phyloP scores from a whole-genome alignment of 768 basidiomycete species.

The Kwoniella shandongensis region DNA sequence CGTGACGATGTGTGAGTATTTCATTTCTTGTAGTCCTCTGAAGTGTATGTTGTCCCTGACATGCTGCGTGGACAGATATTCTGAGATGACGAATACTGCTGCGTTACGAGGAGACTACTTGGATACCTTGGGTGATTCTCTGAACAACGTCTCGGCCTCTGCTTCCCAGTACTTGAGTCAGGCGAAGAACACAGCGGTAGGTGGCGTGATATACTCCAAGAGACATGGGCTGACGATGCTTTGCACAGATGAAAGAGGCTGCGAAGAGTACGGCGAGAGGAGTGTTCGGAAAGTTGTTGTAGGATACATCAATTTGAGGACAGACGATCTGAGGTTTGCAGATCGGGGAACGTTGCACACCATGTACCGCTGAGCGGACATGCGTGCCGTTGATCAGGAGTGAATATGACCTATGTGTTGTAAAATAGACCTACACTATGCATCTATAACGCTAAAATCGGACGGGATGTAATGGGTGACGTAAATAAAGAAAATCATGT shows the following conservation, averaged over 20 bases:
- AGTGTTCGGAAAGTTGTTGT: constrained; percentile 44
- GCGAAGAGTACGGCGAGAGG: constrained; percentile 49
- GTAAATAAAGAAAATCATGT: too few relatives aligned
- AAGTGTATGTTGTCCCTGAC: not conserved
- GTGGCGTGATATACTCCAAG: constrained; percentile 3
- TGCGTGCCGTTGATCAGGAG: too few relatives aligned
- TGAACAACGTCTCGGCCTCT: constrained; percentile 38
- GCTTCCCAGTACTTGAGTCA: constrained; percentile 43
- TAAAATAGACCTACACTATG: too few relatives aligned
- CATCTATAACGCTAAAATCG: too few relatives aligned
- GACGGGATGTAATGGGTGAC: too few relatives aligned
- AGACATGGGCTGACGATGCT: not conserved
- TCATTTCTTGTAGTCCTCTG: not conserved
- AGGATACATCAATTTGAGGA: not conserved
- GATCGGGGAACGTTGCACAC: too few relatives aligned
- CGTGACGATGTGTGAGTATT: constrained; percentile 46
- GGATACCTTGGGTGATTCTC: constrained; percentile 41
- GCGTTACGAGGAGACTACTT: constrained; percentile 44
- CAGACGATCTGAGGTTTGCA: too few relatives aligned
- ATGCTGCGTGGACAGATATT: constrained; percentile 32
- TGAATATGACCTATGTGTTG: too few relatives aligned
- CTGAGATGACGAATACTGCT: constrained; percentile 49
- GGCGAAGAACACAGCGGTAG: constrained; percentile 48
- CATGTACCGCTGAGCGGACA: too few relatives aligned
- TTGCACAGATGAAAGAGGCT: constrained; percentile 46